Evolutionary conservation across 164 flowering plant genomes (phyloP).

Genomic region (Umbellularia californica): DNA sequence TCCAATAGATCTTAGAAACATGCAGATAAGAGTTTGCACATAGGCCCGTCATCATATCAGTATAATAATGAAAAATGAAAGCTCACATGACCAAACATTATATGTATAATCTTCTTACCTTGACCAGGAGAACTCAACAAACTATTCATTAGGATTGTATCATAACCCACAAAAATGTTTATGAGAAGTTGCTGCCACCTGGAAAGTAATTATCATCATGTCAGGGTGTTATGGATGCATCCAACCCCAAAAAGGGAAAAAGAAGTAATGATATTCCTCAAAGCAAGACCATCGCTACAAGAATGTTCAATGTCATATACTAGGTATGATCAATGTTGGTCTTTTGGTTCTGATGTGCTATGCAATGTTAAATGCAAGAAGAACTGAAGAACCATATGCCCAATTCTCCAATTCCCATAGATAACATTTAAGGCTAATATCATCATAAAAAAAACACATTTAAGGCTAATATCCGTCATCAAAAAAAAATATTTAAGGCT

Average conservation of each 20-base stretch:
- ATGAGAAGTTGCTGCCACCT: conserved; percentile 98
- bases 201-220: conserved; percentile 10
- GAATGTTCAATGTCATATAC: no score
- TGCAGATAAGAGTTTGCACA: background rate
- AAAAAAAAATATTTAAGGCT: background rate
- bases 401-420: no score
- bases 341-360: no score
- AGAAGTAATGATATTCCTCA: no score
- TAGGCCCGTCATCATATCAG: background rate
- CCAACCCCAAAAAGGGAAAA: background rate
- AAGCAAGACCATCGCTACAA: no score
- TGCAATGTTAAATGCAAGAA: no score
- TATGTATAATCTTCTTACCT: conserved; percentile 36
- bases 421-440: no score
- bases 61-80: background rate
- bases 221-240: background rate
- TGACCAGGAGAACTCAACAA: conserved; percentile 76
- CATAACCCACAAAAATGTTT: conserved; percentile 91
- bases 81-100: background rate
- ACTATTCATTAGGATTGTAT: conserved; percentile 93
- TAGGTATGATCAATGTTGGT: no score
- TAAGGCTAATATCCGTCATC: background rate
- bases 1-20: background rate
- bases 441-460: no score
- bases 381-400: no score